phyloP scores from a whole-genome alignment of 2,329 filamentous ascomycete species.

The Pseudogymnoascus sp. region DNA sequence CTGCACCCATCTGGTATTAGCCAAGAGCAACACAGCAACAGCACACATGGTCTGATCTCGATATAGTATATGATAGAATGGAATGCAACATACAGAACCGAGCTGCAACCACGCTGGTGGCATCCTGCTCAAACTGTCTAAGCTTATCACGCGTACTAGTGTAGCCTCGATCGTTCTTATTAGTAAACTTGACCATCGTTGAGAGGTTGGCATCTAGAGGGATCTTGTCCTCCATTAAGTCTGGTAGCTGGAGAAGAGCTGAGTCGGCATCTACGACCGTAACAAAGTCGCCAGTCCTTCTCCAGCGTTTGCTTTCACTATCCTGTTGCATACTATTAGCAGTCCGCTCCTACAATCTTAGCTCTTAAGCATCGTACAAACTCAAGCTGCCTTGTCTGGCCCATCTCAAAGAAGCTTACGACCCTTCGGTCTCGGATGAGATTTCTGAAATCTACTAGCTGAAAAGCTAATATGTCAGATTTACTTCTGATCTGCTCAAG shows the following conservation, averaged over 20 bases:
- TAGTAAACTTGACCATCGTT: conserved; percentile 25
- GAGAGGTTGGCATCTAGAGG: conserved; percentile 21
- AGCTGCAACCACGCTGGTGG: conserved; percentile 6
- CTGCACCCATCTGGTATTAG: background rate
- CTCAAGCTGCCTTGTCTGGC: conserved; percentile 20
- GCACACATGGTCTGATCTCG: background rate
- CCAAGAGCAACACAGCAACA: background rate
- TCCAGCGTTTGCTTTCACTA: conserved; percentile 1
- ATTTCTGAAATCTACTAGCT: conserved; percentile 25
- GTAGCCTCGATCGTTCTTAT: conserved; percentile 11
- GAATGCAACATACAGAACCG: conserved; percentile 14
- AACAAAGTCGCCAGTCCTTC: conserved; percentile 10
- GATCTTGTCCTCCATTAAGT: conserved; percentile 20
- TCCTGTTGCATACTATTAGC: conserved; percentile 6
- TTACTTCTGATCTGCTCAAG: conserved; percentile 14
- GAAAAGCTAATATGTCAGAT: conserved; percentile 19
- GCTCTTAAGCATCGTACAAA: conserved; percentile 15
- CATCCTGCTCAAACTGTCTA: conserved; percentile 15
- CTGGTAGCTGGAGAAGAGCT: conserved; percentile 20
- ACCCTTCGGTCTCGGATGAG: conserved; percentile 25
- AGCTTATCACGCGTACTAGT: conserved; percentile 11
- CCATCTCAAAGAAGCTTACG: conserved; percentile 27
- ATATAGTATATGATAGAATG: background rate
- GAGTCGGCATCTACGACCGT: conserved; percentile 17
- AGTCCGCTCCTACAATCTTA: background rate